Evolutionary conservation across 1,284 basidiomycete species (phyloP).

Genomic region (Sanghuangporus weigelae): DNA sequence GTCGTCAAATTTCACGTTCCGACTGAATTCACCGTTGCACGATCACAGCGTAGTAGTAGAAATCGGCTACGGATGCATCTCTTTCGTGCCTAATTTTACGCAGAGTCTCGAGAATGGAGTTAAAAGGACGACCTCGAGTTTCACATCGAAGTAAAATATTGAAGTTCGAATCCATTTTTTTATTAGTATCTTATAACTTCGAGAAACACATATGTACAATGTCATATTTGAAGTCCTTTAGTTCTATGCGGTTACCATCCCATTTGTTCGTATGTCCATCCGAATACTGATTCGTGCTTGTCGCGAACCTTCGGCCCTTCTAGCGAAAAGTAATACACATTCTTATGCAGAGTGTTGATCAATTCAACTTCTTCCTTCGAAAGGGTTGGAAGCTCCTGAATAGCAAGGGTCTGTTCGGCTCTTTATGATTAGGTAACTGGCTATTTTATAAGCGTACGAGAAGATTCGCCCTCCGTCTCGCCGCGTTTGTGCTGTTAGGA

Average conservation of each 20-base stretch:
- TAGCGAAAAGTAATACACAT: constrained; percentile 12
- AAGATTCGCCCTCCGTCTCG: constrained; percentile 21
- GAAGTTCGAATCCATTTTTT: no score
- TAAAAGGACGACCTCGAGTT: no score
- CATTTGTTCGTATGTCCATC: constrained; percentile 22
- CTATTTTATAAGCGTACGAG: neutral
- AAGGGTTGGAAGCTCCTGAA: constrained; percentile 17
- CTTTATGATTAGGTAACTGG: neutral
- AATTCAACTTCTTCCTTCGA: constrained; percentile 15
- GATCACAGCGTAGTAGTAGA: no score
- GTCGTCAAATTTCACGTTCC: neutral
- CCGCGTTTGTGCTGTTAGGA: constrained; percentile 21
- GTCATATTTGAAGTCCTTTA: no score
- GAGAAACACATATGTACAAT: no score
- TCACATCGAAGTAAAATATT: no score
- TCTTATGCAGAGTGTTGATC: constrained; percentile 17
- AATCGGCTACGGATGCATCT: no score
- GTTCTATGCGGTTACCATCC: constrained; percentile 15
- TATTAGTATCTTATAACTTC: no score
- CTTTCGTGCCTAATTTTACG: no score
- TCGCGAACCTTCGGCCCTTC: constrained; percentile 4
- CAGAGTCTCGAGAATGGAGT: no score
- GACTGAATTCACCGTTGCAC: neutral
- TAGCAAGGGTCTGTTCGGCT: no score
- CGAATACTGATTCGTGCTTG: constrained; percentile 13